phyloP scores from a whole-genome alignment of 768 basidiomycete genomes.

The Lentinula sp. region DNA sequence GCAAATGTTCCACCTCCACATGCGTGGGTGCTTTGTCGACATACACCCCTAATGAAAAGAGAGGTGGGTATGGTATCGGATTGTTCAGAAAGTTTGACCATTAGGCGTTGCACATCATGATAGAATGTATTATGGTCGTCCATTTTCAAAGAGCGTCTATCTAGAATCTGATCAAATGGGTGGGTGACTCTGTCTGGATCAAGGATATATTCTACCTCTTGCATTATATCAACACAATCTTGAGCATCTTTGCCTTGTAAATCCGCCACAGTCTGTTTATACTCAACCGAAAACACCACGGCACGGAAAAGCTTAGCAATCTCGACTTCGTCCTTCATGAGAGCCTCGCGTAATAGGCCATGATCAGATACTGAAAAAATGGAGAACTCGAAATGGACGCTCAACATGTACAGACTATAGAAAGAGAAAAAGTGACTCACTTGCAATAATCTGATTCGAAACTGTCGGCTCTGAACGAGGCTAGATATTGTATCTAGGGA shows the following conservation, averaged over 20 bases:
- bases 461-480: slow-evolving; percentile 12
- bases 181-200: neutral
- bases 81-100: slow-evolving; percentile 11
- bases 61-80: slow-evolving; percentile 10
- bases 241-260: slow-evolving; percentile 15
- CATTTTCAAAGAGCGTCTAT: slow-evolving; percentile 9
- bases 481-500: slow-evolving; percentile 14
- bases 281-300: slow-evolving; percentile 1
- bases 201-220: slow-evolving; percentile 8
- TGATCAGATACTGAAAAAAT: slow-evolving; percentile 11
- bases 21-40: slow-evolving; percentile 1
- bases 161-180: slow-evolving; percentile 7
- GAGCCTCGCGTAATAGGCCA: slow-evolving; percentile 10
- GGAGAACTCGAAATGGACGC: slow-evolving; percentile 5
- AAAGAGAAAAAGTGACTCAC: neutral
- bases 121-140: slow-evolving; percentile 8
- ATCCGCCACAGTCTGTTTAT: slow-evolving; percentile 10
- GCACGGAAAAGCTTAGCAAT: slow-evolving; percentile 8
- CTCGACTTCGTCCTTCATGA: slow-evolving; percentile 14
- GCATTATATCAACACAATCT: slow-evolving; percentile 14
- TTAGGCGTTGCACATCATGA: slow-evolving; percentile 8
- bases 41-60: slow-evolving; percentile 11
- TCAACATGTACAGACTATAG: too few relatives aligned
- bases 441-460: slow-evolving; percentile 14
- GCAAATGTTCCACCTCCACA: slow-evolving; percentile 14